Conservation (phyloP, 306 rosid species). For the Betula pendula region DNA sequence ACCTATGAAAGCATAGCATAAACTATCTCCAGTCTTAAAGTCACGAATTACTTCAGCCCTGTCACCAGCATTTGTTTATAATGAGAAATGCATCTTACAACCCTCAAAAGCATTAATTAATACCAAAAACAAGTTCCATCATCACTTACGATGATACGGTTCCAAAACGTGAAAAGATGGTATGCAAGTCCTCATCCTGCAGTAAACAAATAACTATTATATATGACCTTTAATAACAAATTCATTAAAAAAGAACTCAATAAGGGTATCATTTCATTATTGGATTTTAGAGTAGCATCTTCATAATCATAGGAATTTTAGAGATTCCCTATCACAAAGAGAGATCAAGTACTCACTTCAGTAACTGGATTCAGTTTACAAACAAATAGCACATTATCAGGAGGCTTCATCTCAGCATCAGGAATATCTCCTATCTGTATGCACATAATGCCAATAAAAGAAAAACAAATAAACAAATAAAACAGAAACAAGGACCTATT, state of each 20-base stretch:
- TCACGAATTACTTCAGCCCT: constrained; percentile 98
- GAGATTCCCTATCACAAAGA: constrained; percentile 20
- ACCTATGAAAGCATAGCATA: constrained; percentile 96
- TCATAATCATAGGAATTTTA: neutral
- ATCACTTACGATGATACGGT: constrained; percentile 72
- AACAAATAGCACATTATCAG: constrained; percentile 84
- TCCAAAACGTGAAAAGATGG: constrained; percentile 94
- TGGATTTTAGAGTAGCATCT: neutral
- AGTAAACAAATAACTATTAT: constrained; percentile 19
- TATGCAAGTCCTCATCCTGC: constrained; percentile 92
- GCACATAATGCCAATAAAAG: constrained; percentile 22
- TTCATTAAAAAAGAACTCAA: neutral
- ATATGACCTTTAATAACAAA: neutral
- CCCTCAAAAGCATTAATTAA: constrained; percentile 19
- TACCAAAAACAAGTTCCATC: constrained; percentile 18
- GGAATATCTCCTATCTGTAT: constrained; percentile 95
- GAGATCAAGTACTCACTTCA: constrained; percentile 52
- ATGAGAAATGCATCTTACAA: constrained; percentile 32
- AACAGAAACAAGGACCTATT: neutral
- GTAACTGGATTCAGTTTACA: constrained; percentile 97
- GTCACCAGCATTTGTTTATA: constrained; percentile 32
- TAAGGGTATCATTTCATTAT: neutral
- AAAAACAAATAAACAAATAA: constrained; percentile 2
- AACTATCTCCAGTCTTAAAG: constrained; percentile 86
- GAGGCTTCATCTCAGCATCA: constrained; percentile 95